Conservation (phyloP, 176 grass and related monocot species). For the Hordeum vulgare region MorexV3_pseudomolecules_assembly NC_058522.1:565232533-565233032, state of each 20-base stretch:
- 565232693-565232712: not conserved
- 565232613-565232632: constrained; percentile 26
- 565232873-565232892: not conserved
- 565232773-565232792: not conserved
- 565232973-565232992: not conserved
- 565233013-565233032: not conserved
- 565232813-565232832: constrained; percentile 24
- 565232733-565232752: constrained; percentile 3
- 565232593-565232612: constrained; percentile 31
- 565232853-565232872: constrained; percentile 15
- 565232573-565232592: constrained; percentile 7
- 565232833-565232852: constrained; percentile 11
- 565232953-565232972: not conserved
- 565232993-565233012: not conserved
- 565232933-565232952: not conserved
- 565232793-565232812: constrained; percentile 19
- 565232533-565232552: not conserved
- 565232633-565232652: too few relatives aligned
- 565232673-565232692: not conserved
- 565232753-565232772: not conserved
- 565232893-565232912: not conserved
- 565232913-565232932: not conserved
- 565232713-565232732: not conserved
- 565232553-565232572: constrained; percentile 5
- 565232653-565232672: constrained; percentile 5